Evolutionary conservation across 2,329 filamentous ascomycete species (phyloP).

Genomic region (Raffaelea deltoideospora): DNA sequence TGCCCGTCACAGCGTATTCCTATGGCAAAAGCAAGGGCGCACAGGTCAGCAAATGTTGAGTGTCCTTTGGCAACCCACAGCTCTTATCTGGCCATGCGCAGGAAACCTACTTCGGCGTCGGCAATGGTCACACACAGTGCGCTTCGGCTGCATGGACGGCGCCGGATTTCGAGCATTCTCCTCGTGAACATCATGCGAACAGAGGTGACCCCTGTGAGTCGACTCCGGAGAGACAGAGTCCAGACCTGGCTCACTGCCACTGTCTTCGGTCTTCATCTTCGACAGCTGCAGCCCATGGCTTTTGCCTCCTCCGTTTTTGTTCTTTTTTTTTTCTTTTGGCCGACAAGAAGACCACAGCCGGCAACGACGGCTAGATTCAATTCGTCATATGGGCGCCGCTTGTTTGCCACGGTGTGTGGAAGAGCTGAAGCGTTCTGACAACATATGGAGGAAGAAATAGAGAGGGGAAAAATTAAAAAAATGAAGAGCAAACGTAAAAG

Average conservation of each 20-base stretch:
- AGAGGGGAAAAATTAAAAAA: too few relatives aligned
- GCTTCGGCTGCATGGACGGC: too few relatives aligned
- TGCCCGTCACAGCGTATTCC: constrained; percentile 30
- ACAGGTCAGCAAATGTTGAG: neutral
- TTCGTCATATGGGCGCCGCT: too few relatives aligned
- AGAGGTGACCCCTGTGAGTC: neutral
- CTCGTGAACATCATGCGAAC: neutral
- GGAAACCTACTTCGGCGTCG: constrained; percentile 24
- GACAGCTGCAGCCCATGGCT: constrained; percentile 5
- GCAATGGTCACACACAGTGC: constrained; percentile 30
- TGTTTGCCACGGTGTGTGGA: too few relatives aligned
- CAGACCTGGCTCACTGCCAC: constrained; percentile 7
- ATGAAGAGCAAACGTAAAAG: too few relatives aligned
- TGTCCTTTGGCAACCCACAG: neutral
- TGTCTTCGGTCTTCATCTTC: constrained; percentile 12
- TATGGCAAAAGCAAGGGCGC: constrained; percentile 8
- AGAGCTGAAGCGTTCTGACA: too few relatives aligned
- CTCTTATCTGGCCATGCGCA: neutral
- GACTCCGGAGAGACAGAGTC: constrained; percentile 6
- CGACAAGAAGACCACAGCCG: neutral
- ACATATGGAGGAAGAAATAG: too few relatives aligned
- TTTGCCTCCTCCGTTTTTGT: neutral
- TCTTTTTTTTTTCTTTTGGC: neutral
- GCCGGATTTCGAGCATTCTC: too few relatives aligned
- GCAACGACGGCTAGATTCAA: neutral